Percentiles rank a stretch among this genome's conserved stretches.
These are phyloP conservation scores for Pichia sp. DNA, from an alignment of 1,139 yeast genomes.

Conservation along the genomic window DNA sequence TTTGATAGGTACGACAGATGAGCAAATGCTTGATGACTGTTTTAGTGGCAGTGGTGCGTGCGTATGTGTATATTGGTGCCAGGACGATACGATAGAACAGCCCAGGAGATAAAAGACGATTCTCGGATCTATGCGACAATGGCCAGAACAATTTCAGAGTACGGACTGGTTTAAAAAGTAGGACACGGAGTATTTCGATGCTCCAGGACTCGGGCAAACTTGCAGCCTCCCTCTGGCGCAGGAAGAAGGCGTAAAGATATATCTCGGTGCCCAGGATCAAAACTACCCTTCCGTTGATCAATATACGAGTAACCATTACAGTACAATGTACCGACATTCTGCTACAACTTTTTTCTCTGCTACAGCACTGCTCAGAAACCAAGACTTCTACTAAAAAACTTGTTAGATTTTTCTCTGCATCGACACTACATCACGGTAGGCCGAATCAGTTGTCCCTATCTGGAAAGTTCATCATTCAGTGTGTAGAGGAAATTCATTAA, in stretches of 20 bases:
- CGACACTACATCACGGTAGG: not conserved
- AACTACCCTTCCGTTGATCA: not conserved
- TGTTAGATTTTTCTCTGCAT: conserved; percentile 19
- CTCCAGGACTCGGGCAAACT: not conserved
- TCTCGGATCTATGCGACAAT: not conserved
- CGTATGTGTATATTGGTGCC: not conserved
- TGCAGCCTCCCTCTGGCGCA: not conserved
- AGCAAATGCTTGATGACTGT: not conserved
- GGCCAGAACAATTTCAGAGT: not conserved
- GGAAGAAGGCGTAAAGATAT: not conserved
- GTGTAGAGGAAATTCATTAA: not conserved
- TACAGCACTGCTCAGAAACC: conserved; percentile 15
- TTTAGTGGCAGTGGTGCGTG: not conserved
- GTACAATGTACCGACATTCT: not conserved
- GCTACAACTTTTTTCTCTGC: not conserved
- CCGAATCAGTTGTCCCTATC: conserved; percentile 37
- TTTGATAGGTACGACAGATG: not conserved
- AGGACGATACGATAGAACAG: not conserved
- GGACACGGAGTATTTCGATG: not conserved
- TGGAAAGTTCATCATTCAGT: conserved; percentile 29
- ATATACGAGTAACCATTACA: not conserved
- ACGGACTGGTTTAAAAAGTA: not conserved
- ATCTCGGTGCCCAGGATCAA: not conserved
- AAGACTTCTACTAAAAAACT: conserved; percentile 23
- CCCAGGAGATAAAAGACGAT: not conserved